Evolutionary conservation across 768 basidiomycete species (phyloP).

Genomic region (Lactarius psammicola): DNA sequence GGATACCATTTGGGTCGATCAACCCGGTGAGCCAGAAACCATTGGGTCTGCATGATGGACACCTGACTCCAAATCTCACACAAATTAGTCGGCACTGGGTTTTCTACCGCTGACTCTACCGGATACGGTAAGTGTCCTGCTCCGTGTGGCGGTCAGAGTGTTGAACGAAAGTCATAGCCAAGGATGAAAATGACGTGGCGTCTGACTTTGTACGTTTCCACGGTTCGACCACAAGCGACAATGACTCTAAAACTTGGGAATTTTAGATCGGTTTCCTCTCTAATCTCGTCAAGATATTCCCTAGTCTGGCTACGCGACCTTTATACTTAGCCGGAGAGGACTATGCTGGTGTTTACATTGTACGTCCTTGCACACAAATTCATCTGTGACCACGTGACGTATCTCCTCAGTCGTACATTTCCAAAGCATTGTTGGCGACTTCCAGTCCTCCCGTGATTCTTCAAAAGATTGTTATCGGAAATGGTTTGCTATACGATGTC

Average conservation of each 20-base stretch:
- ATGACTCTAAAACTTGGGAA: slow-evolving; percentile 5
- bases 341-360: slow-evolving; percentile 73
- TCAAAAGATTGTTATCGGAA: slow-evolving; percentile 67
- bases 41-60: not conserved
- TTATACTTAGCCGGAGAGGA: slow-evolving; percentile 71
- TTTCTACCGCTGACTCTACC: slow-evolving; percentile 57
- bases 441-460: slow-evolving; percentile 64
- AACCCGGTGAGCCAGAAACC: slow-evolving; percentile 44
- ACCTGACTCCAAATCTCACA: slow-evolving; percentile 12
- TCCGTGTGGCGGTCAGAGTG: not conserved
- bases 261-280: slow-evolving; percentile 65
- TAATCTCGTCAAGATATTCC: slow-evolving; percentile 75
- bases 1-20: slow-evolving; percentile 73
- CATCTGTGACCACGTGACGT: not conserved
- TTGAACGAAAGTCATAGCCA: slow-evolving; percentile 37
- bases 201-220: slow-evolving; percentile 23
- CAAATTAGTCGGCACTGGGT: slow-evolving; percentile 51
- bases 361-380: slow-evolving; percentile 35
- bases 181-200: slow-evolving; percentile 31
- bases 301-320: slow-evolving; percentile 62
- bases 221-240: not conserved
- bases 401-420: slow-evolving; percentile 61
- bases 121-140: slow-evolving; percentile 51
- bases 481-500: slow-evolving; percentile 56
- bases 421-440: slow-evolving; percentile 66